A percentile compares a stretch with the other conserved stretches of the same genome.
Conservation (phyloP, 2,329 filamentous ascomycete species). For the Dactylellina parvicollis region DNA sequence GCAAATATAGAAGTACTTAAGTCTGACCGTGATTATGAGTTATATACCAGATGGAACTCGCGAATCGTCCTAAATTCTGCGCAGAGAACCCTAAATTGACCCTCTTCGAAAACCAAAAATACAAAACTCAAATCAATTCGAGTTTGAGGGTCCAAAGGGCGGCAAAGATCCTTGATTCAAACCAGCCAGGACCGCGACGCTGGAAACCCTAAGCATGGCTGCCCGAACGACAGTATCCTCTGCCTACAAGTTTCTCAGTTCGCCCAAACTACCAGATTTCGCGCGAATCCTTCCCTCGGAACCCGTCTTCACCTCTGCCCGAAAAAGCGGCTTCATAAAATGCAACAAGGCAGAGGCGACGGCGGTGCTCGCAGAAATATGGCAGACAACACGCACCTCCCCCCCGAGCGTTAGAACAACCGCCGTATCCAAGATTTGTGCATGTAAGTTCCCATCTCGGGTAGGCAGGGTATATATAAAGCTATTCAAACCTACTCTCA, state of each 20-base stretch:
- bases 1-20: too few relatives aligned
- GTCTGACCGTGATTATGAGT: too few relatives aligned
- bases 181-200: background rate
- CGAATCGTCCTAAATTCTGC: too few relatives aligned
- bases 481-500: too few relatives aligned
- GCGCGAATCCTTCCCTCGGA: constrained; percentile 31
- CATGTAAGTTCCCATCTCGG: constrained; percentile 4
- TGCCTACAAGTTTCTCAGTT: constrained; percentile 17
- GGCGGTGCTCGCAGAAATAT: constrained; percentile 23
- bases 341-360: constrained; percentile 50
- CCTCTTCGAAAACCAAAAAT: too few relatives aligned
- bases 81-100: too few relatives aligned
- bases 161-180: too few relatives aligned
- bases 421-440: constrained; percentile 22
- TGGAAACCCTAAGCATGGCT: constrained; percentile 1
- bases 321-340: constrained; percentile 40
- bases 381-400: constrained; percentile 19
- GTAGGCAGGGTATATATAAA: too few relatives aligned
- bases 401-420: background rate
- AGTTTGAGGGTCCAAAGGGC: too few relatives aligned
- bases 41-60: too few relatives aligned
- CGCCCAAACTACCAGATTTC: constrained; percentile 37
- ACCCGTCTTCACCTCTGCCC: constrained; percentile 29
- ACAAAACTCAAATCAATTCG: too few relatives aligned
- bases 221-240: background rate